Evolutionary conservation across 352 stramenopile genomes (phyloP).

Genomic region (Globisporangium radiosum): DNA sequence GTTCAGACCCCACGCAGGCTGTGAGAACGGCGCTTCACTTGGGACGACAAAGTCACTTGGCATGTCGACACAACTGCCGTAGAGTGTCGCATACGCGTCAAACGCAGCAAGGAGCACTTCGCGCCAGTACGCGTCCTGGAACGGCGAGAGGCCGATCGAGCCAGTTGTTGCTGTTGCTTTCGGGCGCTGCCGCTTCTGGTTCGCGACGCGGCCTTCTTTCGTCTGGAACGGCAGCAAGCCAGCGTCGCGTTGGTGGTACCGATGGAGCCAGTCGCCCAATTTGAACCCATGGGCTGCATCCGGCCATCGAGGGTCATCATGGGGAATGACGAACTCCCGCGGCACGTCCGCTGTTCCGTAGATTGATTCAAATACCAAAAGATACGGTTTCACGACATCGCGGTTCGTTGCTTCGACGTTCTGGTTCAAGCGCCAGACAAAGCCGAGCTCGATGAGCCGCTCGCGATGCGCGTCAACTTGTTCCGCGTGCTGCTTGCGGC

Average conservation of each 20-base stretch:
- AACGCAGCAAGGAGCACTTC: slow-evolving; percentile 67
- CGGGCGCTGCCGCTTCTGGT: slow-evolving; percentile 15
- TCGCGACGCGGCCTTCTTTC: slow-evolving; percentile 15
- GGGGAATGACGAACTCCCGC: slow-evolving; percentile 65
- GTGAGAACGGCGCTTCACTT: slow-evolving; percentile 40
- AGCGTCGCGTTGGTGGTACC: slow-evolving; percentile 35
- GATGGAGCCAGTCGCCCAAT: slow-evolving; percentile 82
- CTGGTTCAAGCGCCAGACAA: slow-evolving; percentile 86
- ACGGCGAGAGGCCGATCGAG: slow-evolving; percentile 20
- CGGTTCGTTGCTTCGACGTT: slow-evolving; percentile 38
- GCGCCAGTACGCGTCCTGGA: slow-evolving; percentile 68
- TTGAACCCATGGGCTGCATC: slow-evolving; percentile 79
- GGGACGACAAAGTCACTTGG: slow-evolving; percentile 54
- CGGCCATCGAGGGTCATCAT: slow-evolving; percentile 72
- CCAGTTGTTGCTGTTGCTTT: not conserved
- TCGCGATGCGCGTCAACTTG: slow-evolving; percentile 72
- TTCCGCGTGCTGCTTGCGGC: slow-evolving; percentile 82
- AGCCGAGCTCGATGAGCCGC: slow-evolving; percentile 84
- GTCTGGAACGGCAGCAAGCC: slow-evolving; percentile 38
- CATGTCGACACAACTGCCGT: slow-evolving; percentile 55
- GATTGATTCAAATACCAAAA: slow-evolving; percentile 76
- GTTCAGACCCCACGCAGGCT: slow-evolving; percentile 62
- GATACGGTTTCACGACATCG: slow-evolving; percentile 47
- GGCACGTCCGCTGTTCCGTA: slow-evolving; percentile 62
- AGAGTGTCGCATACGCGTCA: slow-evolving; percentile 33